A percentile compares a stretch with the other conserved stretches of the same genome.
Conservation (phyloP, 2,329 filamentous ascomycete species). For the Bertia moriformis region DNA sequence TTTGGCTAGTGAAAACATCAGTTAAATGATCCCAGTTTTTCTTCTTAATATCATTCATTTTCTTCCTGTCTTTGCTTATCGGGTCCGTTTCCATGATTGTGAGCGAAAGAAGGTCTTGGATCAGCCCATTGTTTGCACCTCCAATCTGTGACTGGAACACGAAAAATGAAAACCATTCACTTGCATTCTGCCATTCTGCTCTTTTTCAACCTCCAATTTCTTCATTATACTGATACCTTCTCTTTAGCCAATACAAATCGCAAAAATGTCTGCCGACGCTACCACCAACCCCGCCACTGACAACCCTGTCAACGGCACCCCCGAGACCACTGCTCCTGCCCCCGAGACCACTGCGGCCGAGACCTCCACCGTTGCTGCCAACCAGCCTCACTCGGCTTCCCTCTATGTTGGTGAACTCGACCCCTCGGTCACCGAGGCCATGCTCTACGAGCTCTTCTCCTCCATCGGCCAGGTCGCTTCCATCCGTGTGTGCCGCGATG, state of each 20-base stretch:
- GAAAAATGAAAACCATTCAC: no score
- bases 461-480: slow-evolving; percentile 97
- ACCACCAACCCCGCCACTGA: neutral
- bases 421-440: slow-evolving; percentile 92
- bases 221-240: no score
- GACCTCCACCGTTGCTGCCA: slow-evolving; percentile 41
- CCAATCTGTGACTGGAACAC: no score
- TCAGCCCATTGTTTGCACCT: no score
- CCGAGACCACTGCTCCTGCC: neutral
- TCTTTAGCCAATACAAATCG: neutral
- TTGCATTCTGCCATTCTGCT: no score
- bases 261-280: slow-evolving; percentile 1
- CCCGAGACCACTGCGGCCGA: neutral
- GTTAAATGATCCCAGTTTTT: no score
- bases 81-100: no score
- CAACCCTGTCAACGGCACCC: neutral
- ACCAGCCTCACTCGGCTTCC: slow-evolving; percentile 86
- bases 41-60: no score
- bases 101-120: no score
- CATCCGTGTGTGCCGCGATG: slow-evolving; percentile 98
- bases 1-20: no score
- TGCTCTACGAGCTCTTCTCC: slow-evolving; percentile 99
- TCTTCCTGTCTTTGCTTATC: no score
- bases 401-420: slow-evolving; percentile 99
- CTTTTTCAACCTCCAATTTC: no score